phyloP scores from a whole-genome alignment of 495 filamentous ascomycete genomes.

The Apodospora peruviana region DNA sequence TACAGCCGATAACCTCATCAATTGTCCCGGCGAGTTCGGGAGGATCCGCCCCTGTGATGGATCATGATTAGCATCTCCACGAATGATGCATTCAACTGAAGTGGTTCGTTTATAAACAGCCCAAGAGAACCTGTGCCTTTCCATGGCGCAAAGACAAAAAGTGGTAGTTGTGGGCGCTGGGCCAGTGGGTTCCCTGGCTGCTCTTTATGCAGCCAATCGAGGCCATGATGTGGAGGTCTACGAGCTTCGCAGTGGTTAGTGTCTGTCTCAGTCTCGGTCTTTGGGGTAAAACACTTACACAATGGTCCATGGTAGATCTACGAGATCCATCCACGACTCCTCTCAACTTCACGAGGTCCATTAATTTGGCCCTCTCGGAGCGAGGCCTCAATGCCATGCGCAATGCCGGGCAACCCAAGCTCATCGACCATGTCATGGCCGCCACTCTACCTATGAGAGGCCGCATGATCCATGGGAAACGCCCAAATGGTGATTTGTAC shows the following conservation, averaged over 20 bases:
- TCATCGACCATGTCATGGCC: constrained; percentile 66
- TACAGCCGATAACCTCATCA: no score
- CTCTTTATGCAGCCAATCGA: constrained; percentile 81
- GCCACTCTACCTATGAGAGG: constrained; percentile 89
- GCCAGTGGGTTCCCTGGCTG: constrained; percentile 86
- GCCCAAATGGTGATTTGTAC: constrained; percentile 58
- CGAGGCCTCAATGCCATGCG: constrained; percentile 86
- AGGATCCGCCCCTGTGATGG: no score
- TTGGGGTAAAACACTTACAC: not conserved
- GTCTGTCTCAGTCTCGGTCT: not conserved
- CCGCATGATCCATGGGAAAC: constrained; percentile 90
- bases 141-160: constrained; percentile 51
- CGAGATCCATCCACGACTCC: constrained; percentile 77
- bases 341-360: constrained; percentile 94
- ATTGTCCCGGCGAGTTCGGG: no score
- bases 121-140: no score
- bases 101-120: no score
- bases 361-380: constrained; percentile 92
- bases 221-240: constrained; percentile 91
- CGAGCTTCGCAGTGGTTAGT: constrained; percentile 83
- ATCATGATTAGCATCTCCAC: no score
- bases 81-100: no score
- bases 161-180: constrained; percentile 84
- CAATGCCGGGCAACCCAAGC: constrained; percentile 52
- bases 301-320: constrained; percentile 56